phyloP scores from a whole-genome alignment of 306 rosid species.

The Pueraria montana region DNA sequence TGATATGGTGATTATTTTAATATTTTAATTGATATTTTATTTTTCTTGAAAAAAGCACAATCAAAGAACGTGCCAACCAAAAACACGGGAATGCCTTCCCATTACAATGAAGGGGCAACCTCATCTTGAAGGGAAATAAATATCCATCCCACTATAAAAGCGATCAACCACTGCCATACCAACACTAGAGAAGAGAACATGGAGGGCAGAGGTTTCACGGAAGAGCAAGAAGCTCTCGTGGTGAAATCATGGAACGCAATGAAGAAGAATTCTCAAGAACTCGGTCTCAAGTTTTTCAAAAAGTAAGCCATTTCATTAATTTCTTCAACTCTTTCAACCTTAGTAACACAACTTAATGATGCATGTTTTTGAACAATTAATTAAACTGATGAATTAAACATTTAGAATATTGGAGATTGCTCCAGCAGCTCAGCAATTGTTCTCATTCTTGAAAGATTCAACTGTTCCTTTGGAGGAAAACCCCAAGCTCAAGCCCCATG shows the following conservation, averaged over 20 bases:
- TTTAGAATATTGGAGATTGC: conserved; percentile 85
- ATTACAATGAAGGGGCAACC: conserved; percentile 47
- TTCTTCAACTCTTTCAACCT: conserved; percentile 5
- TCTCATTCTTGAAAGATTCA: conserved; percentile 80
- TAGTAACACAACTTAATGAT: neutral
- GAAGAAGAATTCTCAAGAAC: conserved; percentile 74
- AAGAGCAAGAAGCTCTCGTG: conserved; percentile 84
- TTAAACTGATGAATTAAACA: neutral
- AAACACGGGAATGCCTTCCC: conserved; percentile 48
- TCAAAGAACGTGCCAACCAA: neutral
- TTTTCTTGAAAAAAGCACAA: neutral
- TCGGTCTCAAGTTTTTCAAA: conserved; percentile 72
- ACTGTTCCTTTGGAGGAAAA: conserved; percentile 78
- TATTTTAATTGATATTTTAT: neutral
- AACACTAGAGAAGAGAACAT: no score
- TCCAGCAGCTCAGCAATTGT: conserved; percentile 75
- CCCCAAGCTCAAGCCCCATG: conserved; percentile 87
- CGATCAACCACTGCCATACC: neutral
- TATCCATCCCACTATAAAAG: conserved; percentile 22
- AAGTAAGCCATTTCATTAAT: conserved; percentile 49
- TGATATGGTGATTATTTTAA: neutral
- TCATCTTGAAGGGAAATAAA: conserved; percentile 1
- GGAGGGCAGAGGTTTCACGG: conserved; percentile 62
- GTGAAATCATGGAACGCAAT: conserved; percentile 76
- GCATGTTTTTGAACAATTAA: neutral